Evolutionary conservation across 306 rosid genomes (phyloP).

Genomic region (Malus fusca): DNA sequence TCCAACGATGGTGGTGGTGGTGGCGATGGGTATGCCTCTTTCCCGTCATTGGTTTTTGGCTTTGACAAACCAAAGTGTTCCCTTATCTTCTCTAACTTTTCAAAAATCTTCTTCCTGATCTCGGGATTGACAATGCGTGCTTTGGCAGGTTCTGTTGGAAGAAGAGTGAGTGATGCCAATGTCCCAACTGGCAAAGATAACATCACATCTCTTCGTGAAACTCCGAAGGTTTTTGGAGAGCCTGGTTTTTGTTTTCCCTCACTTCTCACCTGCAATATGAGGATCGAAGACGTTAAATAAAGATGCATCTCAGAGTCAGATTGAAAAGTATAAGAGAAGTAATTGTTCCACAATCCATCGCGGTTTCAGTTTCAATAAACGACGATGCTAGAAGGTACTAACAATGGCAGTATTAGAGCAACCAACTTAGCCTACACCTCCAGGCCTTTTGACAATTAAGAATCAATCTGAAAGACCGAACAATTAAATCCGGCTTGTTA

Average conservation of each 20-base stretch:
- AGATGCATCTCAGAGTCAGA: background rate
- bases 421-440: background rate
- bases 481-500: background rate
- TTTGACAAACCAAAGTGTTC: constrained; percentile 24
- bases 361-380: background rate
- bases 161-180: background rate
- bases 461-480: background rate
- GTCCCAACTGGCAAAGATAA: constrained; percentile 12
- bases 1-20: background rate
- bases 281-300: background rate
- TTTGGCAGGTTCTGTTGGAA: constrained; percentile 5
- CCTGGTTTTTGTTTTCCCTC: background rate
- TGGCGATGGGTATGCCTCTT: background rate
- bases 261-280: constrained; percentile 13
- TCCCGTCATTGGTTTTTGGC: constrained; percentile 1
- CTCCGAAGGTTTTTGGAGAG: background rate
- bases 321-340: background rate
- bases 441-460: background rate
- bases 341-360: background rate
- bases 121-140: constrained; percentile 23
- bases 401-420: background rate
- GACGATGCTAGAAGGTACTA: background rate
- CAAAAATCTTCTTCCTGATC: constrained; percentile 19
- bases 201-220: constrained; percentile 25
- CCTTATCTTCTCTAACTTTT: constrained; percentile 21